A percentile compares a stretch with the other conserved stretches of the same genome.
phyloP scores from a whole-genome alignment of 306 rosid genomes.

The Trifolium dubium region DNA sequence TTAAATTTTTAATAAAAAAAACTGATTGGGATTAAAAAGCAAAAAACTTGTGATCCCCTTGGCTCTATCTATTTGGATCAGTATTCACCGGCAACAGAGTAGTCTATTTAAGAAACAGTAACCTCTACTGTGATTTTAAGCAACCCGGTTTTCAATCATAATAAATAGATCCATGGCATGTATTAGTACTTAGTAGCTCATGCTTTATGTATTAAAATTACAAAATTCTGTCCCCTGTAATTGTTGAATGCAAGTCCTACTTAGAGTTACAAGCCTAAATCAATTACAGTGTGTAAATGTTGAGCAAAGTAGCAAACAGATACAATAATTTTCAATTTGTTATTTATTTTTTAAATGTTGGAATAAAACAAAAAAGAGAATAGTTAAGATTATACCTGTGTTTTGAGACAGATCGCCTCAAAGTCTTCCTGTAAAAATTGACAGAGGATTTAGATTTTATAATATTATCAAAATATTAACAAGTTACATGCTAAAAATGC shows the following conservation, averaged over 20 bases:
- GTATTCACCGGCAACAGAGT: no score
- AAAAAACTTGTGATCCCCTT: no score
- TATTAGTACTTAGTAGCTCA: no score
- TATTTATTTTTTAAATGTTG: background rate
- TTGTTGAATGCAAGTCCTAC: background rate
- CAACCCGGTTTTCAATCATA: no score
- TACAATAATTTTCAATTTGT: background rate
- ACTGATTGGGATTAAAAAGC: no score
- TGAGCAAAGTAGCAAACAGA: background rate
- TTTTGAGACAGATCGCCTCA: conserved; percentile 56
- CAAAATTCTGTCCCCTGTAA: no score
- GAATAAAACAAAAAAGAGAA: conserved; percentile 27
- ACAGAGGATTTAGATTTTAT: conserved; percentile 36
- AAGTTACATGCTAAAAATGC: conserved; percentile 28
- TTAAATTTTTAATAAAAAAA: no score
- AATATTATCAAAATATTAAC: background rate
- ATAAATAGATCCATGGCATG: no score
- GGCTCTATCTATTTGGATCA: no score
- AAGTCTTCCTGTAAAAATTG: conserved; percentile 67
- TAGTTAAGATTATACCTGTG: conserved; percentile 54
- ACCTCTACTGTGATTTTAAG: no score
- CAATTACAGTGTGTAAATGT: background rate
- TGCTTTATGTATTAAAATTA: no score
- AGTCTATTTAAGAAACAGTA: no score
- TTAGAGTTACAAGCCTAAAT: background rate